A percentile compares a stretch with the other conserved stretches of the same genome.
Evolutionary conservation across 75 land plant genomes (phyloP).

Genomic region (Picea glauca): DNA sequence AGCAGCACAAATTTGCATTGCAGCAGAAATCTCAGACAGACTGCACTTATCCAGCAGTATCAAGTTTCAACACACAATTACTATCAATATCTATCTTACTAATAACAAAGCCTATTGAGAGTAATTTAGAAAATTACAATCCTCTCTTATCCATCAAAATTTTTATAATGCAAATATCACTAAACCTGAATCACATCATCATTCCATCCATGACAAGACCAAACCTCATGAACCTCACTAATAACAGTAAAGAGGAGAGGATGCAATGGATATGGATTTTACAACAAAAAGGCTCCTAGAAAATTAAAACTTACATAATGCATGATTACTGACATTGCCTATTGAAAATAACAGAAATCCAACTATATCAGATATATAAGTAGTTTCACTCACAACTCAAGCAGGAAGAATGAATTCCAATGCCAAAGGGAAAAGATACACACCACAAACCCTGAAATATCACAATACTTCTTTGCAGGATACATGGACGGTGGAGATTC

Average conservation of each 20-base stretch:
- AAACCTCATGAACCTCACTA: neutral
- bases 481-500: conserved; percentile 94
- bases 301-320: neutral
- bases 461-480: conserved; percentile 86
- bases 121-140: no score
- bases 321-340: neutral
- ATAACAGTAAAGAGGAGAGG: neutral
- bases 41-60: no score
- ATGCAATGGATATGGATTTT: neutral
- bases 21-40: no score
- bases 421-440: conserved; percentile 6
- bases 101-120: no score
- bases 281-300: neutral
- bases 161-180: no score
- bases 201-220: neutral
- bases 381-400: neutral
- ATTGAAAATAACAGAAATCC: neutral
- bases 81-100: no score
- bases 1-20: no score
- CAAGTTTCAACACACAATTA: no score
- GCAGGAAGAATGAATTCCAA: neutral
- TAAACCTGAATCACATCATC: neutral
- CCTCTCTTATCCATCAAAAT: no score
- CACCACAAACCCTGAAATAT: conserved; percentile 94
- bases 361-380: neutral